These are phyloP conservation scores for Mycena belliarum DNA, from an alignment of 768 basidiomycete genomes.

Conservation along the genomic window DNA sequence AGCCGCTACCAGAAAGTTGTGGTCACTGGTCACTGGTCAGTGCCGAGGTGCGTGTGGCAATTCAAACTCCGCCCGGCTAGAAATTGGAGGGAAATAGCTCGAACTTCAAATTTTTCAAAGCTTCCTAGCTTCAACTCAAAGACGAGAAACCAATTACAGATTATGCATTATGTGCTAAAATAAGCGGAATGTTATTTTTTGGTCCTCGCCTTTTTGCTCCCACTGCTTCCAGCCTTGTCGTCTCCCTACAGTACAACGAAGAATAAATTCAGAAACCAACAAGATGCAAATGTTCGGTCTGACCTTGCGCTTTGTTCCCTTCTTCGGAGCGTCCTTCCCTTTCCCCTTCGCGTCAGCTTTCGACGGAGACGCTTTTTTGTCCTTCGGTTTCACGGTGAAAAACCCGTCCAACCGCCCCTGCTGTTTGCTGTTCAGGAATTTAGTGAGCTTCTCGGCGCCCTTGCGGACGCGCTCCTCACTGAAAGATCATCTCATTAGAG, in stretches of 20 bases:
- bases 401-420: conserved; percentile 97
- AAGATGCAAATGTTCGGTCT: conserved; percentile 11
- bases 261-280: neutral
- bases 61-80: conserved; percentile 2
- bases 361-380: conserved; percentile 34
- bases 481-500: conserved; percentile 12
- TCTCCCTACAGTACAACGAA: conserved; percentile 32
- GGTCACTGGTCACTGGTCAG: too few species aligned
- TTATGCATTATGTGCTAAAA: neutral
- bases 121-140: too few species aligned
- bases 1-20: conserved; percentile 8
- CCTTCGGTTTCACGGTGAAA: conserved; percentile 75
- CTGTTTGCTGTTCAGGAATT: conserved; percentile 86
- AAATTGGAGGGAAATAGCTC: neutral
- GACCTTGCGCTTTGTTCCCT: conserved; percentile 59
- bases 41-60: neutral
- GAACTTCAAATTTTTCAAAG: too few species aligned
- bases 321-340: conserved; percentile 40
- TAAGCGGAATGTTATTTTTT: conserved; percentile 33
- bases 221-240: conserved; percentile 39
- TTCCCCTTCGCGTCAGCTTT: conserved; percentile 38
- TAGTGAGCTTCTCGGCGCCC: conserved; percentile 90
- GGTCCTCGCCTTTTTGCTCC: conserved; percentile 42
- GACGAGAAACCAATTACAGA: neutral
- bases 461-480: conserved; percentile 97